These are phyloP conservation scores for Tulasnella sp. DNA, from an alignment of 768 basidiomycete species.

Conservation along the genomic window DNA sequence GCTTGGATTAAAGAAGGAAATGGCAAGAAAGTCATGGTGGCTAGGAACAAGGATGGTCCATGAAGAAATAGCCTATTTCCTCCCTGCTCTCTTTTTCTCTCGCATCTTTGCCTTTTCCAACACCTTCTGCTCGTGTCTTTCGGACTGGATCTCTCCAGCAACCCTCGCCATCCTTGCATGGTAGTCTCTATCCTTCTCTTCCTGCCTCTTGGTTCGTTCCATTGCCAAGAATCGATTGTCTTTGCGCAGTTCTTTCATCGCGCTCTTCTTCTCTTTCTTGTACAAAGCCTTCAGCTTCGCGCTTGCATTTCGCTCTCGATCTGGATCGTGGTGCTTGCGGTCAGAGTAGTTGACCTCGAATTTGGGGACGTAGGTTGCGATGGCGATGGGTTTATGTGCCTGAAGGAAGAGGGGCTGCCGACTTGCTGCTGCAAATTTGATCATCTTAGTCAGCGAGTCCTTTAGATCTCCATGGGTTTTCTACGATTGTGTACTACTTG, in stretches of 20 bases:
- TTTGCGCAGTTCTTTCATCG: conserved; percentile 90
- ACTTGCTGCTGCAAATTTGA: conserved; percentile 58
- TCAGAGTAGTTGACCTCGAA: conserved; percentile 67
- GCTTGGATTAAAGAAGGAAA: too few relatives aligned
- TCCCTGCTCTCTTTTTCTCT: conserved; percentile 64
- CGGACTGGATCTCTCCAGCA: conserved; percentile 44
- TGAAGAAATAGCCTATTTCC: conserved; percentile 33
- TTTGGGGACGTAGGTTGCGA: conserved; percentile 84
- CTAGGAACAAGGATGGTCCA: too few relatives aligned
- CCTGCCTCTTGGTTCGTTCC: conserved; percentile 72
- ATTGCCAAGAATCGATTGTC: conserved; percentile 86
- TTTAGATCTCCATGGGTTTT: conserved; percentile 32
- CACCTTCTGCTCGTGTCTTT: conserved; percentile 89
- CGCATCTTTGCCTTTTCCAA: conserved; percentile 72
- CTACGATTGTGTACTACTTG: conserved; percentile 28
- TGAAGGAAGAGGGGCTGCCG: conserved; percentile 76
- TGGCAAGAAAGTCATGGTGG: too few relatives aligned
- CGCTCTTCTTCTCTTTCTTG: conserved; percentile 94
- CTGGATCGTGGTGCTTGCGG: conserved; percentile 73
- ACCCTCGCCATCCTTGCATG: conserved; percentile 73
- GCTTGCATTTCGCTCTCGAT: conserved; percentile 77
- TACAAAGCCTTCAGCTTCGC: conserved; percentile 76
- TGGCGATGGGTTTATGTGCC: conserved; percentile 91
- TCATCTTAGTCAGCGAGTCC: conserved; percentile 44
- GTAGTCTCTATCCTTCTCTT: conserved; percentile 73